Conservation (phyloP, 768 basidiomycete species). For the Hypholoma fasciculare region DNA sequence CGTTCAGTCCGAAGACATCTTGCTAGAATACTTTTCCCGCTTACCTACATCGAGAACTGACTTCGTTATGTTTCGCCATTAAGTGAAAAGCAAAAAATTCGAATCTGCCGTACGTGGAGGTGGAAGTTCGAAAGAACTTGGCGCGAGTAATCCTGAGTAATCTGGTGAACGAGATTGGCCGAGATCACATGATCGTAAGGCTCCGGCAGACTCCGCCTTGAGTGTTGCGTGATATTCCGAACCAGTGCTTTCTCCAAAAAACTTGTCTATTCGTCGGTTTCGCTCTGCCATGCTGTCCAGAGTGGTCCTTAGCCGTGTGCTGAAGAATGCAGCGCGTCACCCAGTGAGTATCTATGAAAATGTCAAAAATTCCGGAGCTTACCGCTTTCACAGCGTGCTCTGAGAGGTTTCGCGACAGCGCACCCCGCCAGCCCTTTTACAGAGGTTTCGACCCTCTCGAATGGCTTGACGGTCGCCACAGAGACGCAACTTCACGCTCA, state of each 20-base stretch:
- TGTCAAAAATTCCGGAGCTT: background rate
- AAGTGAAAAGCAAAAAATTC: background rate
- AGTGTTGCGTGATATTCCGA: constrained; percentile 34
- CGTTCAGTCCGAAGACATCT: constrained; percentile 58
- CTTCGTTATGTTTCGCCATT: too few relatives aligned
- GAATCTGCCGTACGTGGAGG: background rate
- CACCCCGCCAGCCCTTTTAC: constrained; percentile 70
- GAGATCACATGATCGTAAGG: constrained; percentile 16
- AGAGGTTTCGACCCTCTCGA: constrained; percentile 88
- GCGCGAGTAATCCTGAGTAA: background rate
- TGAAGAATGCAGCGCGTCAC: constrained; percentile 39
- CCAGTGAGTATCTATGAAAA: constrained; percentile 28
- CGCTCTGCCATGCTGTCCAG: constrained; percentile 35
- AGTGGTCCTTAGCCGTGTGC: constrained; percentile 43
- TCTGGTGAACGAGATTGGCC: background rate
- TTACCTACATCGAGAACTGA: too few relatives aligned
- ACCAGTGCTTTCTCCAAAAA: constrained; percentile 25
- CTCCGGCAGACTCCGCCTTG: constrained; percentile 29
- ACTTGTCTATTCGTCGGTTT: constrained; percentile 22
- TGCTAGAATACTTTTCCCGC: constrained; percentile 38
- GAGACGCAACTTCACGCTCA: constrained; percentile 88
- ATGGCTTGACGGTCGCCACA: constrained; percentile 94
- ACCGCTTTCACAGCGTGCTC: constrained; percentile 38
- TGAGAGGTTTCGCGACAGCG: constrained; percentile 77
- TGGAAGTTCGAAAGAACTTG: background rate